phyloP scores from a whole-genome alignment of 2,329 filamentous ascomycete species.

The Phialocephala sp. region DNA sequence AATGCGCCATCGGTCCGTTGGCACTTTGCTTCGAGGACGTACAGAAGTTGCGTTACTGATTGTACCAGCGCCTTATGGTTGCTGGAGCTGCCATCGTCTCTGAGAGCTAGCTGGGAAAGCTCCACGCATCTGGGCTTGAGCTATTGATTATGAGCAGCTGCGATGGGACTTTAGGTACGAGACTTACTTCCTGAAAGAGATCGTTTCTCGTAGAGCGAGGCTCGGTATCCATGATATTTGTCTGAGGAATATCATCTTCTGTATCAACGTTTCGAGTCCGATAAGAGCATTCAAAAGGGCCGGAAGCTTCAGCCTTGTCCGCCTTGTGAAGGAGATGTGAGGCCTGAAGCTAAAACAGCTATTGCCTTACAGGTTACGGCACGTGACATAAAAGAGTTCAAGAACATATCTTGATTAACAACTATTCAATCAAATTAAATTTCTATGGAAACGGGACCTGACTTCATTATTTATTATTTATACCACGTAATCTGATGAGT shows the following conservation, averaged over 20 bases:
- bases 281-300: neutral
- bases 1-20: constrained; percentile 58
- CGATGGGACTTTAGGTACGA: neutral
- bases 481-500: too few species aligned
- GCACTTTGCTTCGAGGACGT: constrained; percentile 49
- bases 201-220: constrained; percentile 41
- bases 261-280: neutral
- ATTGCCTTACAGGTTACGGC: too few species aligned
- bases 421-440: too few species aligned
- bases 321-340: neutral
- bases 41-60: constrained; percentile 52
- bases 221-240: constrained; percentile 35
- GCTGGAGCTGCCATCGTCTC: constrained; percentile 50
- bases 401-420: too few species aligned
- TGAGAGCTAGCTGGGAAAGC: constrained; percentile 62
- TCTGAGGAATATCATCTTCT: constrained; percentile 6
- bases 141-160: constrained; percentile 45
- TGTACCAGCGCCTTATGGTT: constrained; percentile 52
- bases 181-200: constrained; percentile 42
- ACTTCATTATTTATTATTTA: too few species aligned
- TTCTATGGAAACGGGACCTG: too few species aligned
- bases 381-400: too few species aligned
- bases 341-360: too few species aligned
- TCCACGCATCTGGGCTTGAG: constrained; percentile 67
- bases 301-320: neutral